Percentiles rank a stretch among this genome's conserved stretches.
These are phyloP conservation scores for Urostyla sp. DNA, from an alignment of 73 alveolate genomes.

Conservation along the genomic window DNA sequence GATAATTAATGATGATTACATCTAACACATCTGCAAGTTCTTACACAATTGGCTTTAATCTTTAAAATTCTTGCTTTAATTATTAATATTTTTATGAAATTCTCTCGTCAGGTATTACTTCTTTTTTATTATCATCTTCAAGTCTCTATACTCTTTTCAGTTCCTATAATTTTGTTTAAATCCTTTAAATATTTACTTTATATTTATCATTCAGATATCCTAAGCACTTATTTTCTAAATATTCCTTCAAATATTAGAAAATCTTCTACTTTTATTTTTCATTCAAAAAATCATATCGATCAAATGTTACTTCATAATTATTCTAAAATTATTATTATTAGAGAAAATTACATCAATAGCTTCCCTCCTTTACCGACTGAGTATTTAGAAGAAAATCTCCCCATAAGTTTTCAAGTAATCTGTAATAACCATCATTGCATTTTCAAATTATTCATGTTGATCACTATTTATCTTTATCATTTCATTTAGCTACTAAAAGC, in stretches of 20 bases:
- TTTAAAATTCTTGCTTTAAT: conserved; percentile 20
- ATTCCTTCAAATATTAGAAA: conserved; percentile 7
- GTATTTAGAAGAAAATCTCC: conserved; percentile 43
- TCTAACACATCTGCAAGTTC: conserved; percentile 50
- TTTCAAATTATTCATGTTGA: conserved; percentile 14
- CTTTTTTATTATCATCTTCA: conserved; percentile 53
- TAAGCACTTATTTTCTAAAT: conserved; percentile 11
- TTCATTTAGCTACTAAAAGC: conserved; percentile 41
- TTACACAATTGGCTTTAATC: neutral
- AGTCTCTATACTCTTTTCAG: conserved; percentile 4
- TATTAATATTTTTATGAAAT: conserved; percentile 3
- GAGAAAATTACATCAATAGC: conserved; percentile 37
- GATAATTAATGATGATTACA: too few relatives aligned
- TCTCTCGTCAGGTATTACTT: conserved; percentile 26
- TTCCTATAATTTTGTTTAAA: neutral
- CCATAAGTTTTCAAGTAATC: conserved; percentile 51
- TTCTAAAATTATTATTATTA: neutral
- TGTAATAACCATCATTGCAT: conserved; percentile 32
- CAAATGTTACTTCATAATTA: conserved; percentile 33
- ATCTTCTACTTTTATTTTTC: conserved; percentile 19
- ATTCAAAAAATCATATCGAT: conserved; percentile 38
- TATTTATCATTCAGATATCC: neutral
- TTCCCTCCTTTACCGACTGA: conserved; percentile 39
- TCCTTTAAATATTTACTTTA: neutral
- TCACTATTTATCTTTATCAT: conserved; percentile 19